Conservation (phyloP, 1,284 basidiomycete species). For the Kwoniella shivajii region DNA sequence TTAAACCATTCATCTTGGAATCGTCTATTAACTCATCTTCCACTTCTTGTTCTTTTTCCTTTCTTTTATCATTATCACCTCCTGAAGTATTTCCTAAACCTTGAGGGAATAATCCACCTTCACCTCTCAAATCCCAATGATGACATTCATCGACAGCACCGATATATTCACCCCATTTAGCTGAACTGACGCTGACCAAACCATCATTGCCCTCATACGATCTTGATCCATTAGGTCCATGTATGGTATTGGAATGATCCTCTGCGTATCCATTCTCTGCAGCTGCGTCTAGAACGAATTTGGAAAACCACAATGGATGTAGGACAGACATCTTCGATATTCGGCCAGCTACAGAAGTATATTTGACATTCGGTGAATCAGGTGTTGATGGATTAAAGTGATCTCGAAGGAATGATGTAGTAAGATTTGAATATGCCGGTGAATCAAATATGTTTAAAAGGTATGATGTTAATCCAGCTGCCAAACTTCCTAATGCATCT, state of each 20-base stretch:
- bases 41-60: conserved; percentile 22
- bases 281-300: conserved; percentile 79
- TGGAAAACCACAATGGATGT: conserved; percentile 97
- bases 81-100: conserved; percentile 20
- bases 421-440: conserved; percentile 94
- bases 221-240: conserved; percentile 48
- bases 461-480: conserved; percentile 68
- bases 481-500: conserved; percentile 36
- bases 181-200: conserved; percentile 83
- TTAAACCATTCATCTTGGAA: background rate
- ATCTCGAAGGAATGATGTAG: conserved; percentile 78
- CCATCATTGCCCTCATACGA: conserved; percentile 89
- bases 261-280: conserved; percentile 61
- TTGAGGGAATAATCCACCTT: conserved; percentile 56
- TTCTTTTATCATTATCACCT: conserved; percentile 34
- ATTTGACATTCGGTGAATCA: conserved; percentile 79
- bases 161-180: conserved; percentile 91
- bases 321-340: conserved; percentile 69
- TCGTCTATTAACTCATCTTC: conserved; percentile 19
- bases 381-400: conserved; percentile 92
- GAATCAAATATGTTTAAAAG: conserved; percentile 92
- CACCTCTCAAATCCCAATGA: conserved; percentile 95
- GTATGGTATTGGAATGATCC: conserved; percentile 42
- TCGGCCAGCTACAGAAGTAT: conserved; percentile 87
- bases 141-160: conserved; percentile 88